Evolutionary conservation across 495 filamentous ascomycete species (phyloP), one percentile per base, ranked within the genome.

Genomic region (Aspergillus ellipticus): DNA sequence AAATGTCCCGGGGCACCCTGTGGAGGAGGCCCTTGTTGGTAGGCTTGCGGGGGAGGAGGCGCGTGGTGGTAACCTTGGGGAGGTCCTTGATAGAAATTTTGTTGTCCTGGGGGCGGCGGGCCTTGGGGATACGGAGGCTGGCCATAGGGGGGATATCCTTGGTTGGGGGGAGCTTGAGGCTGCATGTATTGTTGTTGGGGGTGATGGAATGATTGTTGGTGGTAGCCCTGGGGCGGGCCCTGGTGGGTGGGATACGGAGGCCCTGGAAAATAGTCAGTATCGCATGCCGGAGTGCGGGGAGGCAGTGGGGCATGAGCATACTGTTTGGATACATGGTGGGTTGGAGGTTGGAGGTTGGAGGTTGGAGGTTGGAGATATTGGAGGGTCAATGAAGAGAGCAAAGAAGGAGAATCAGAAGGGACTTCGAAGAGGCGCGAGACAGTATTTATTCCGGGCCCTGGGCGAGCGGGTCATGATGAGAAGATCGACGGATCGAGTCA

Each of bases 1-100:
- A 67, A 63, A 51, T n/a, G n/a, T n/a, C n/a, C n/a, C n/a, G 60
- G 49, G 49, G 58, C 54, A 75, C 75, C 62, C 42, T 70, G 69
- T 20, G 77, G 75, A 26, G 73, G 74, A n/a, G 64, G 64, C n/a
- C 70, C 74, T 39, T 39, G 35, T n/a, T 13, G 35, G 35, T 4
- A n/a, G 2, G 11, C 35, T 5, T 39, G 35, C 52, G 72, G 70
- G 29, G 75, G 73, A 54, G 35, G 3, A 15, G 11, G 10, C 5
- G 9, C 4, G 24, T 28, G 24, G 24, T 28, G 24, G 7, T 28
- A 28, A 7, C 24, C 24, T 28, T 28, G 35, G n/a, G 35, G 35
- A 39, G 35, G 35, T n/a, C 33, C 33, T 37, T 39, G 35, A 13
- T 39, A 39, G 13, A 39, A 39, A 39, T 5, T 13, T 39, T 15